Evolutionary conservation across 495 filamentous ascomycete genomes (phyloP), one percentile per base, ranked within the genome.

Genomic region (Lophiotrema nucula): DNA sequence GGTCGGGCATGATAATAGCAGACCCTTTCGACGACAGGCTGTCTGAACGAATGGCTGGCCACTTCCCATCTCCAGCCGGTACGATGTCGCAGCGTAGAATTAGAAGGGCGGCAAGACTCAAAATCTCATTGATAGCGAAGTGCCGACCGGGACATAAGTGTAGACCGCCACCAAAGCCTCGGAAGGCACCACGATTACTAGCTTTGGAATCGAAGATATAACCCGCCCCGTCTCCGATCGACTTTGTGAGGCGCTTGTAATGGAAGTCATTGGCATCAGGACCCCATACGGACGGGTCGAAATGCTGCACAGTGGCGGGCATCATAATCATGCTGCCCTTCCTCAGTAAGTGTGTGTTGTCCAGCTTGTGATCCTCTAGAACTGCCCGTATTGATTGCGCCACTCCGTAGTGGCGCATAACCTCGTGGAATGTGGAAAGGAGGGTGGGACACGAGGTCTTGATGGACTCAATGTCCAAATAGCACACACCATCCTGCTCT

Each of bases 251-350:
- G 41, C 47, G 56, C 35, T 15, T 37, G 31, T 38, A 31, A 39
- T 57, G n/a, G 37, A 57, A 57, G 16, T 23, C 3, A 16, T 39
- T 38, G 15, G 23, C 53, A n/a, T 57, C 42, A 19, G 45, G 16
- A 23, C 53, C 53, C 43, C 53, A 57, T 4, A 57, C n/a, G n/a
- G 18, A 38, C 38, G 26, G 27, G 16, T 57, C 43, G 21, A 16
- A 21, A 39, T 59, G 56, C 35, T 33, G 27, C 5, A 53, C 47
- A 18, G 22, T 24, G 23, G 23, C 18, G 3, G 56, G 46, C 21
- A 59, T 44, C 25, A 41, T 24, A 26, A 59, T 38, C 28, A 44
- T 33, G 26, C 21, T 25, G 19, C 41, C 47, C 48, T 50, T 45
- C 38, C 31, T 52, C 16, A 59, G 56, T 15, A 59, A 18, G 27